Percentiles rank a stretch among this genome's conserved stretches.
phyloP scores from a whole-genome alignment of 75 land plant genomes.

The Selaginella moellendorffii region DNA sequence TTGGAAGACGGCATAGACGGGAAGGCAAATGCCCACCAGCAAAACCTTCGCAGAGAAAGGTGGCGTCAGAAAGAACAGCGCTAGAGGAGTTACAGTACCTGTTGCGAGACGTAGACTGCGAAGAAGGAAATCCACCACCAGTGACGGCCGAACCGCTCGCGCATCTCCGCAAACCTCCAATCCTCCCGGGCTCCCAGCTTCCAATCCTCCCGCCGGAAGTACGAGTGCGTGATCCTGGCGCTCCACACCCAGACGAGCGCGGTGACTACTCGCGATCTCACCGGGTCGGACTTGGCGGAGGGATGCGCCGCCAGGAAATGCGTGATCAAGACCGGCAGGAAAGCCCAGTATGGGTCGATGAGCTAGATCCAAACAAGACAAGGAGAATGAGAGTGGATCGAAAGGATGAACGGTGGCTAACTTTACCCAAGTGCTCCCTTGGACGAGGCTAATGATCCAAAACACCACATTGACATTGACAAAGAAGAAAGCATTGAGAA shows the following conservation, averaged over 20 bases:
- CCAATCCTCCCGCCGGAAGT: slow-evolving; percentile 87
- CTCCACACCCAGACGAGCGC: slow-evolving; percentile 79
- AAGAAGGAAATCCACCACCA: slow-evolving; percentile 99
- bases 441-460: slow-evolving; percentile 82
- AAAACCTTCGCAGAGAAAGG: slow-evolving; percentile 45
- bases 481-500: slow-evolving; percentile 76
- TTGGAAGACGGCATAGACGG: slow-evolving; percentile 56
- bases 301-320: slow-evolving; percentile 69
- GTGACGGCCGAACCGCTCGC: slow-evolving; percentile 34
- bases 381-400: background rate
- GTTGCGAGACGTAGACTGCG: slow-evolving; percentile 63
- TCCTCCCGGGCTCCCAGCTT: slow-evolving; percentile 91
- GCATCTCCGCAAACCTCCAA: slow-evolving; percentile 78
- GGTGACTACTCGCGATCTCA: slow-evolving; percentile 48
- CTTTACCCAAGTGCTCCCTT: slow-evolving; percentile 76
- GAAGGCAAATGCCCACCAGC: slow-evolving; percentile 79
- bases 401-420: slow-evolving; percentile 50
- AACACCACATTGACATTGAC: slow-evolving; percentile 72
- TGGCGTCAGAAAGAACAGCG: no score
- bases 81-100: no score
- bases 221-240: slow-evolving; percentile 70
- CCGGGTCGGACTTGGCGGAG: slow-evolving; percentile 16
- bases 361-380: slow-evolving; percentile 33
- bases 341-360: slow-evolving; percentile 95
- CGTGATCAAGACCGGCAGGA: slow-evolving; percentile 78